Evolutionary conservation across 2,329 filamentous ascomycete species (phyloP), one percentile per base, ranked within the genome.

Genomic region (Fusarium sp.): DNA sequence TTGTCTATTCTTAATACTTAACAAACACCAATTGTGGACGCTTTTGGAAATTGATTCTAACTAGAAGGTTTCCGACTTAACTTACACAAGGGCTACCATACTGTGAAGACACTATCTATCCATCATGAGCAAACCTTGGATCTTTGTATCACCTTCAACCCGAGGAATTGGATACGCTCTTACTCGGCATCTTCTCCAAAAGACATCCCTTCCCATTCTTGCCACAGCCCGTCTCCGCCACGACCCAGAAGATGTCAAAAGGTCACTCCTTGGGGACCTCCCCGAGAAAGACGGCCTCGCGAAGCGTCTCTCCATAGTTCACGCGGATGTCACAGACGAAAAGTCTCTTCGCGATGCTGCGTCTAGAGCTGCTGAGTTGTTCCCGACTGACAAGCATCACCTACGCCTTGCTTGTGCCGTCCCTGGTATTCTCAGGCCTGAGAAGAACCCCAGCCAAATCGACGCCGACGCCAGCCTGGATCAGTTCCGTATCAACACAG

Each of bases 401-500:
- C 84, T 96, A 14, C 90, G 89, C 62, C 84, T 95, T 43, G 87
- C 87, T 4, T 87, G 93, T 71, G 86, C 87, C 30, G 79, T 94
- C 4, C 91, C 92, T 0, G 93, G 92, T 0, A 82, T 94, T 37
- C 84, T 96, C 13, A 84, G 86, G 70, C 87, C 92, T 0, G 93
- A 96, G 75, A 93, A 90, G 76, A 87, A 88, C 2, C 90, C 89
- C 0, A 71, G 79, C 0, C 89, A 92, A 71, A 85, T 96, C 57
- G 81, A 90, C 60, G 84, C 87, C 59, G 82, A 81, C 20, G 76
- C 83, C 35, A 88, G 91, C 19, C 80, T 92, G n/a, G 80, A 88
- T 45, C 93, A 87, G n/a, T 90, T 93, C 77, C 83, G 84, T 52
- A 86, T 92, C 61, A 96, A 96, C 76, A 84, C 89, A 0, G 81